These are phyloP conservation scores for Eucalyptus coolabah DNA, from an alignment of 345 rosid species.

Conservation along the genomic window DNA sequence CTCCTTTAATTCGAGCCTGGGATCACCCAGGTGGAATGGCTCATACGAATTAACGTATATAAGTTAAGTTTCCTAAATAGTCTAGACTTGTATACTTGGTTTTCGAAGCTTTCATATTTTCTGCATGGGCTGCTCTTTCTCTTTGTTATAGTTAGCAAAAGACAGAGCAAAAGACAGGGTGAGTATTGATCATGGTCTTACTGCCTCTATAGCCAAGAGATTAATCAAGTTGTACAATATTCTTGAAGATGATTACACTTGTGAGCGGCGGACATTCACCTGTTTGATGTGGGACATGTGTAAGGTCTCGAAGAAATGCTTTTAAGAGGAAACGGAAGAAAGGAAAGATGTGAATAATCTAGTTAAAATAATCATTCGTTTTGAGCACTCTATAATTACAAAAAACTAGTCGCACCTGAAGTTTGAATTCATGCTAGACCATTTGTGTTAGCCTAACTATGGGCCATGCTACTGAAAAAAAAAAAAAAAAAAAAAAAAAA, in stretches of 20 bases:
- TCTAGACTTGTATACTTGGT: not conserved
- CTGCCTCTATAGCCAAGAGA: not conserved
- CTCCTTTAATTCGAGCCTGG: not conserved
- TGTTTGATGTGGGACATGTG: not conserved
- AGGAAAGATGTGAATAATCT: not conserved
- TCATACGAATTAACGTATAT: too few species aligned
- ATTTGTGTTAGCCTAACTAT: not conserved
- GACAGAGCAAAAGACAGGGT: not conserved
- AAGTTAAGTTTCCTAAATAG: not conserved
- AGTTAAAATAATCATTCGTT: not conserved
- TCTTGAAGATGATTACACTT: not conserved
- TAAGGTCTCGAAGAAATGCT: not conserved
- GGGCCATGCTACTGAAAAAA: not conserved
- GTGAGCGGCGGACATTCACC: not conserved
- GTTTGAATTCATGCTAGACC: not conserved
- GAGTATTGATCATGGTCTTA: not conserved
- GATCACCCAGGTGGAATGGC: not conserved
- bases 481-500: too few species aligned
- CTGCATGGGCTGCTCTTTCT: not conserved
- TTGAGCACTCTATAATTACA: not conserved
- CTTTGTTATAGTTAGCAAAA: not conserved
- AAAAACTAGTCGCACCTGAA: not conserved
- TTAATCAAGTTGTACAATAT: not conserved
- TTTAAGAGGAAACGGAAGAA: not conserved
- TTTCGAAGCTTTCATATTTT: not conserved